Evolutionary conservation across 352 stramenopile genomes (phyloP), one percentile per base, ranked within the genome.

Genomic region (Phytophthora fragariaefolia): DNA sequence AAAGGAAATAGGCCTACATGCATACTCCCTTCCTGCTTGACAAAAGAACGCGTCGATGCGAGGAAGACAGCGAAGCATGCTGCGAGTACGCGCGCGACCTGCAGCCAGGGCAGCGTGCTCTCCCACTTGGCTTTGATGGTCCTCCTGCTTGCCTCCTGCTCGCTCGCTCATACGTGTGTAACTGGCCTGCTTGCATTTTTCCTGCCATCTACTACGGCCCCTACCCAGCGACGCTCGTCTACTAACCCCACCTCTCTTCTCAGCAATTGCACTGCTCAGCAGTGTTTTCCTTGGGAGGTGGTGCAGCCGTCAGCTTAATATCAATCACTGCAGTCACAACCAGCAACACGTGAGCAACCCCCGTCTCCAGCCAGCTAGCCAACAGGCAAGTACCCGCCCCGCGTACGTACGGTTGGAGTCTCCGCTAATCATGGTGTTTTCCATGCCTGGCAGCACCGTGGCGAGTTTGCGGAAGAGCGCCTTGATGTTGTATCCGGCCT

Each of bases 401-500:
- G 12, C 24, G 2, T n/a, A 88, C 83, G 71, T 76, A 96, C 88
- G 66, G 70, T 96, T 96, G 9, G 88, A 92, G 62, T 96, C 90
- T 70, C 87, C 87, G 48, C 85, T 94, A 70, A 91, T 96, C 43
- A 83, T 83, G 24, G 84, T 95, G 74, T 97, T 96, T 49, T 97
- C 90, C 84, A 97, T 98, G 68, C 97, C 97, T 0, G 97, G 97
- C 71, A 99, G 84, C 63, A 98, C 95, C 9, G 96, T 99, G 15
- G 98, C 97, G 36, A 99, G 84, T 80, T 99, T 99, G 62, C 97
- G 91, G 84, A 99, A 99, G 24, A 99, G 89, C 60, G 93, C 92
- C 82, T 99, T 99, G 71, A 99, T 98, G 83, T 99, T 99, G 85
- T 91, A 97, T 9, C 92, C 97, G 18, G 93, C 97, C 86, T 99